phyloP scores from a whole-genome alignment of 345 rosid species.

The Rhodamnia rubescens region DNA sequence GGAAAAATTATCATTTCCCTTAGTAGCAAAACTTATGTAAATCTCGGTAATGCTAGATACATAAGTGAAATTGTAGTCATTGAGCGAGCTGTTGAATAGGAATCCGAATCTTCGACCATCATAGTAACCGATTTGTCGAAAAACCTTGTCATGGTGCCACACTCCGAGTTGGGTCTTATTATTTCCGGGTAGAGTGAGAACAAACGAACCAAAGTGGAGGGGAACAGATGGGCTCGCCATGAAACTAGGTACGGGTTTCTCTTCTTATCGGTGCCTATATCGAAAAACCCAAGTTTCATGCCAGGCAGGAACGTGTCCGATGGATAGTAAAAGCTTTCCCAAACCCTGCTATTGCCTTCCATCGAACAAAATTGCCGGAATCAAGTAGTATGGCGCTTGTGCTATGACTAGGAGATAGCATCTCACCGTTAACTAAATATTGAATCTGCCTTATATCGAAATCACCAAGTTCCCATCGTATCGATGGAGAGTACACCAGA shows the following conservation, averaged over 20 bases:
- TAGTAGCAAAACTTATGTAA: background rate
- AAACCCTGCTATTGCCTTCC: background rate
- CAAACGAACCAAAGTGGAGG: background rate
- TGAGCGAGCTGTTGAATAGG: background rate
- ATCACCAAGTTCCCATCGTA: background rate
- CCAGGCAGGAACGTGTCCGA: background rate
- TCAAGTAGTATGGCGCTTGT: background rate
- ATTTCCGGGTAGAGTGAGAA: background rate
- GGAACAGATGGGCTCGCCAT: background rate
- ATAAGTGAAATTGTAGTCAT: background rate
- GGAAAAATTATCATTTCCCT: background rate
- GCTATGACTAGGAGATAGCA: background rate
- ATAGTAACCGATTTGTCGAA: background rate
- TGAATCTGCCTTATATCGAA: background rate
- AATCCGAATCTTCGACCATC: background rate
- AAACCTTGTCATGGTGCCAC: background rate
- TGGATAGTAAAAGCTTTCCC: background rate
- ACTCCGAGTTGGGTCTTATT: background rate
- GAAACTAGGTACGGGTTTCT: background rate
- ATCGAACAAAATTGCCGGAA: background rate
- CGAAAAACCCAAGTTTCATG: background rate
- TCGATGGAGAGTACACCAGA: background rate
- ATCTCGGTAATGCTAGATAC: background rate
- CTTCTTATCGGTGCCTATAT: background rate
- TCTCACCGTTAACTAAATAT: background rate